These are phyloP conservation scores for Colletotrichum echinochloae DNA, from an alignment of 2,329 filamentous ascomycete genomes.

Conservation along the genomic window DNA sequence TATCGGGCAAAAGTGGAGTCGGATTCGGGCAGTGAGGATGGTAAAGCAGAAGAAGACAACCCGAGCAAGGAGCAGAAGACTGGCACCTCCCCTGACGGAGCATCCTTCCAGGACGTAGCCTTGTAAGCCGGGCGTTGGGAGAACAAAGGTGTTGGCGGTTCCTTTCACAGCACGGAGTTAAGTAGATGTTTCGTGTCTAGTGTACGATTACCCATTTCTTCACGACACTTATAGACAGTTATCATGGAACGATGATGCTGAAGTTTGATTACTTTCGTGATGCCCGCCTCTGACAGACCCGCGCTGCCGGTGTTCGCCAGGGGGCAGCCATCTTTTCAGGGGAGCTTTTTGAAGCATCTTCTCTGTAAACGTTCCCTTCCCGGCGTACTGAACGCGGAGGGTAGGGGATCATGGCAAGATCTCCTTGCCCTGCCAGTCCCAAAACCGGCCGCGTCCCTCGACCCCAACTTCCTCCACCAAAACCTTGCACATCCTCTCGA, in stretches of 20 bases:
- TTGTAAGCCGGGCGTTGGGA: conserved; percentile 54
- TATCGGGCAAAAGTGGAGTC: conserved; percentile 55
- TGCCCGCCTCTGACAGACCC: not conserved
- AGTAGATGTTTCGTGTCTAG: conserved; percentile 26
- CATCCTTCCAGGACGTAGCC: conserved; percentile 74
- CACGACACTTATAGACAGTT: conserved; percentile 28
- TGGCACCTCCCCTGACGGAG: conserved; percentile 64
- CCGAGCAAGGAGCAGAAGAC: conserved; percentile 52
- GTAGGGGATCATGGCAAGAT: conserved; percentile 64
- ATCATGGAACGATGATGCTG: conserved; percentile 6
- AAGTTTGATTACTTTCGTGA: not conserved
- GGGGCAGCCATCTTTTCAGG: not conserved
- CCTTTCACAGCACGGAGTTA: conserved; percentile 35
- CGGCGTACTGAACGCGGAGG: conserved; percentile 30
- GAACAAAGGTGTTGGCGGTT: conserved; percentile 5
- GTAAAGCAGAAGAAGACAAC: conserved; percentile 50
- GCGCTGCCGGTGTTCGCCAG: too few relatives aligned
- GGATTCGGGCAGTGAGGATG: conserved; percentile 44
- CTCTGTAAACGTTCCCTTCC: not conserved
- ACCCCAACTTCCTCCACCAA: conserved; percentile 60
- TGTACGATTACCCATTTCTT: conserved; percentile 33
- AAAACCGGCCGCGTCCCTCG: conserved; percentile 71
- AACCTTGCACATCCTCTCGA: conserved; percentile 72
- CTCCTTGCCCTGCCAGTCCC: conserved; percentile 77
- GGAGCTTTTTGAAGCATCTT: not conserved